Conservation (phyloP, 2,329 filamentous ascomycete species). For the Coleophoma crateriformis region DNA sequence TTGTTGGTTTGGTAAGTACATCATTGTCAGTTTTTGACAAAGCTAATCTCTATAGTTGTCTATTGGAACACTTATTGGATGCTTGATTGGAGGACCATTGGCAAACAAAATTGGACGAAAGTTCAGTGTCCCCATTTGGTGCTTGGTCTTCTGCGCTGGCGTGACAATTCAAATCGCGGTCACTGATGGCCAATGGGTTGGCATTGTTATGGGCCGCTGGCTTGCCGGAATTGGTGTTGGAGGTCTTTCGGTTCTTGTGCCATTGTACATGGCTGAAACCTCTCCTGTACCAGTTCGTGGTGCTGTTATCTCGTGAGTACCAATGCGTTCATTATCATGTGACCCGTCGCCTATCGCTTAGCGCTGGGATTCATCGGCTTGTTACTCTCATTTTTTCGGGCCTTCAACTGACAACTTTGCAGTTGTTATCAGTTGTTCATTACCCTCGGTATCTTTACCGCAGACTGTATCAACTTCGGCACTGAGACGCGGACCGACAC, state of each 20-base stretch:
- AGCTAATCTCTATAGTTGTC: slow-evolving; percentile 55
- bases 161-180: slow-evolving; percentile 59
- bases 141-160: slow-evolving; percentile 55
- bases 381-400: too few species aligned
- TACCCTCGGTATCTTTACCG: slow-evolving; percentile 60
- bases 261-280: slow-evolving; percentile 63
- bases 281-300: slow-evolving; percentile 58
- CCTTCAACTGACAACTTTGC: background rate
- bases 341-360: too few species aligned
- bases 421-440: slow-evolving; percentile 70
- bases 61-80: slow-evolving; percentile 74
- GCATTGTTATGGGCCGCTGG: slow-evolving; percentile 57
- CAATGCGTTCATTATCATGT: background rate
- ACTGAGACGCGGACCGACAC: slow-evolving; percentile 28
- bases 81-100: slow-evolving; percentile 67
- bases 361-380: too few species aligned
- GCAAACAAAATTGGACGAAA: slow-evolving; percentile 59
- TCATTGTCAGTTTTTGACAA: slow-evolving; percentile 30
- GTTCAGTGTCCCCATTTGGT: slow-evolving; percentile 47
- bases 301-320: slow-evolving; percentile 47
- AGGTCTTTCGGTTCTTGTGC: slow-evolving; percentile 58
- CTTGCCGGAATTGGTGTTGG: slow-evolving; percentile 64
- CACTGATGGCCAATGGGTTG: slow-evolving; percentile 53
- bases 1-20: slow-evolving; percentile 46
- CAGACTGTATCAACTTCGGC: slow-evolving; percentile 50